phyloP scores from a whole-genome alignment of 148 eudicot genomes.

The Camellia japonica region DNA sequence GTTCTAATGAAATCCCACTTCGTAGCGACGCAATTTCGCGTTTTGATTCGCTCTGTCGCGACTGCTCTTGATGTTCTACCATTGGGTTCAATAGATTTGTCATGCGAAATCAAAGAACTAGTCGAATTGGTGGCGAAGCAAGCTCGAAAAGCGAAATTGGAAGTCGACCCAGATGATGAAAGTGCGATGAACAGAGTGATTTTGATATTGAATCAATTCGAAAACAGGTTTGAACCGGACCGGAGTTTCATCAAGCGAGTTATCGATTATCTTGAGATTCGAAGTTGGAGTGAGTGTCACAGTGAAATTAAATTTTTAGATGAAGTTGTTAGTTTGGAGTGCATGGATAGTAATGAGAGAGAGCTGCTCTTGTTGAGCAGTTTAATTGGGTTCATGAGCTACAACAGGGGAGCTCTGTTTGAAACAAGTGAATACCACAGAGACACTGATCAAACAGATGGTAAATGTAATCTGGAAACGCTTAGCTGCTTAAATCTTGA shows the following conservation, averaged over 20 bases:
- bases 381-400: constrained; percentile 62
- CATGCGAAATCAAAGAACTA: constrained; percentile 55
- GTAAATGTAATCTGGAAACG: constrained; percentile 23
- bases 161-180: constrained; percentile 46
- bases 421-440: constrained; percentile 28
- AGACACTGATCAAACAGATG: constrained; percentile 15
- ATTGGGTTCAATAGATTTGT: constrained; percentile 26
- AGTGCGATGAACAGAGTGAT: constrained; percentile 50
- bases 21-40: constrained; percentile 43
- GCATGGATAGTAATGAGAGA: constrained; percentile 32
- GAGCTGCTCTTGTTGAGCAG: constrained; percentile 47
- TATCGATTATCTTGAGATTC: constrained; percentile 46
- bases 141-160: constrained; percentile 45
- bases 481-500: constrained; percentile 51
- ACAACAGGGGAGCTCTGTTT: constrained; percentile 69
- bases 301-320: constrained; percentile 63
- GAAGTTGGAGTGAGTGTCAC: constrained; percentile 57
- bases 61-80: constrained; percentile 59
- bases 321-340: constrained; percentile 36
- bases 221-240: constrained; percentile 61
- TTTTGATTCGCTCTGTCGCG: constrained; percentile 34
- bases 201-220: constrained; percentile 57
- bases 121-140: constrained; percentile 54
- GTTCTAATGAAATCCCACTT: constrained; percentile 52
- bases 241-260: constrained; percentile 39